A percentile compares a stretch with the other conserved stretches of the same genome.
Conservation (phyloP, 306 rosid genomes). For the Dalbergia cochinchinensis region DNA sequence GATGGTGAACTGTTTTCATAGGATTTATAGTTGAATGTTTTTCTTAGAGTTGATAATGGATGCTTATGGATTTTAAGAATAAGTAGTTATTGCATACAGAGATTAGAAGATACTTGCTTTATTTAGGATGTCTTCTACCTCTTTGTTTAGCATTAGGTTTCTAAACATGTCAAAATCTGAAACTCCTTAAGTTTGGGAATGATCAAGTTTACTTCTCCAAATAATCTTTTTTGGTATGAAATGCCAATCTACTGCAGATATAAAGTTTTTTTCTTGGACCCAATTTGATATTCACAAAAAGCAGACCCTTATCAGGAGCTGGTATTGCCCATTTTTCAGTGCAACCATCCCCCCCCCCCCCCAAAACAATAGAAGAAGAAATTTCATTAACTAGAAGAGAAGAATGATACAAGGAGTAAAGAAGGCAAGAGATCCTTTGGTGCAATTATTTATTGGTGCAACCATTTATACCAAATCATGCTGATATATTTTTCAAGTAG, state of each 20-base stretch:
- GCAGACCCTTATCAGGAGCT: too few species aligned
- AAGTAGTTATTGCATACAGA: background rate
- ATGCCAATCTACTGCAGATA: background rate
- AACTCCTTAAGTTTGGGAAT: background rate
- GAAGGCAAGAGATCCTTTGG: background rate
- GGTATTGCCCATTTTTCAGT: background rate
- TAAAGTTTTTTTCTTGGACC: background rate
- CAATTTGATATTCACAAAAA: background rate
- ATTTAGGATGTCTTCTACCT: background rate
- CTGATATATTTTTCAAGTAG: constrained; percentile 1
- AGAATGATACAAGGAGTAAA: too few species aligned
- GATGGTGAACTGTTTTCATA: background rate
- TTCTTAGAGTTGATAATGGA: background rate
- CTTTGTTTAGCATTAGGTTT: background rate
- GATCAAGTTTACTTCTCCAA: background rate
- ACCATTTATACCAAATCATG: background rate
- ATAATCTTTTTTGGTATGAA: background rate
- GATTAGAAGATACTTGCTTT: background rate
- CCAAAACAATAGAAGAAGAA: too few species aligned
- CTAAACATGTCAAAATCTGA: background rate
- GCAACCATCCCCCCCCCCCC: background rate
- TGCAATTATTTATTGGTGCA: background rate
- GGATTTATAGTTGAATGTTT: background rate
- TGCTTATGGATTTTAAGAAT: constrained; percentile 13
- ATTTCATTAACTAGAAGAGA: too few species aligned